Percentiles rank a stretch among this genome's conserved stretches.
Evolutionary conservation across 257 asterid species (phyloP).

Genomic region (Paraleonurus japonicus): DNA sequence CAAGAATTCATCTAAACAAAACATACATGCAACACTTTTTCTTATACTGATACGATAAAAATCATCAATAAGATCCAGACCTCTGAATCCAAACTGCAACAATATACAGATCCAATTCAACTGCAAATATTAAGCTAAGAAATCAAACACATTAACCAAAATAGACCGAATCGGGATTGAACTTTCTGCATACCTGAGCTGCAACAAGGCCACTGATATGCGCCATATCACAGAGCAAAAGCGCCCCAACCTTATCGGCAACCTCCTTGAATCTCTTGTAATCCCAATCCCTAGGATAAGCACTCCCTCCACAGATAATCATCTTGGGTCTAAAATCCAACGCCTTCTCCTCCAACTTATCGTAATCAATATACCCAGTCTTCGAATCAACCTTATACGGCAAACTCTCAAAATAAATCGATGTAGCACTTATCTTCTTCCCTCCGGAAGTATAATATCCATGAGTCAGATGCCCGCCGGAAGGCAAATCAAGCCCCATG

Average conservation of each 20-base stretch:
- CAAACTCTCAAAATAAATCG: constrained; percentile 90
- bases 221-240: constrained; percentile 93
- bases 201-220: constrained; percentile 98
- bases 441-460: constrained; percentile 80
- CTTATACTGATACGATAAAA: background rate
- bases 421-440: constrained; percentile 90
- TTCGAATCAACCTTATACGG: constrained; percentile 82
- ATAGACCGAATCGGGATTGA: background rate
- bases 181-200: constrained; percentile 61
- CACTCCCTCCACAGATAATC: constrained; percentile 94
- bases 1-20: background rate
- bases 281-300: constrained; percentile 80
- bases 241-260: constrained; percentile 75
- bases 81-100: background rate
- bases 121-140: constrained; percentile 6
- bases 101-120: background rate
- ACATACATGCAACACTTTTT: constrained; percentile 6
- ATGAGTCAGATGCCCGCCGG: constrained; percentile 83
- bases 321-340: constrained; percentile 86
- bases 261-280: constrained; percentile 56
- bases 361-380: constrained; percentile 89
- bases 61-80: background rate
- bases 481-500: constrained; percentile 85
- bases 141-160: constrained; percentile 7
- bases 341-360: constrained; percentile 68